These are phyloP conservation scores for Emergomyces orientalis DNA, from an alignment of 2,329 filamentous ascomycete species.

Conservation along the genomic window DNA sequence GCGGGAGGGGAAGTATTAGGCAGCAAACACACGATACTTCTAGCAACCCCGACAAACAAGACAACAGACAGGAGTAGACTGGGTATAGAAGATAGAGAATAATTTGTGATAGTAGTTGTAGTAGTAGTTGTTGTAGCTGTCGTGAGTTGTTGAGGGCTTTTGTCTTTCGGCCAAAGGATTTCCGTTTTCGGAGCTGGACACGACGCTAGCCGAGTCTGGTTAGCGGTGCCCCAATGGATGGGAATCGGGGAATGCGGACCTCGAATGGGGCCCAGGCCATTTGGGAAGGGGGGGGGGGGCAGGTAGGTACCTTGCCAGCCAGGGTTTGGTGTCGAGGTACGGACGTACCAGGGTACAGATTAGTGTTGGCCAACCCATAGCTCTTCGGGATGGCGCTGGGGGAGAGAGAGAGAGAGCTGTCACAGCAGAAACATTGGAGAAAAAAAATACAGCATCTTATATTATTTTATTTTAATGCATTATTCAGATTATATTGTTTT, in stretches of 20 bases:
- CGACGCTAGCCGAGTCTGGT: constrained; percentile 8
- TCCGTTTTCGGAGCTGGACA: not conserved
- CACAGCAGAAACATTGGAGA: not conserved
- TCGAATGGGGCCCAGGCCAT: too few relatives aligned
- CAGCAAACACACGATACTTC: not conserved
- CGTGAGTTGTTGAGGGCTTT: not conserved
- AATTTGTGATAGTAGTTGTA: constrained; percentile 8
- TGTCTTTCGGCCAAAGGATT: not conserved
- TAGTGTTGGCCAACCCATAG: not conserved
- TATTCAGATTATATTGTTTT: too few relatives aligned
- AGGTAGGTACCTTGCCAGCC: not conserved
- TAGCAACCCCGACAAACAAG: not conserved
- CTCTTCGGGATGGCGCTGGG: too few relatives aligned
- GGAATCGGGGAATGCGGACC: too few relatives aligned
- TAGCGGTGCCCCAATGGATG: constrained; percentile 18
- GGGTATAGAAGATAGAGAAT: constrained; percentile 8
- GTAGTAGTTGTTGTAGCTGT: not conserved
- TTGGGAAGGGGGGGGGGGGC: too few relatives aligned
- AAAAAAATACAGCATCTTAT: not conserved
- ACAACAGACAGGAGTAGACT: constrained; percentile 13
- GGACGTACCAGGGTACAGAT: too few relatives aligned
- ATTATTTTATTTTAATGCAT: too few relatives aligned
- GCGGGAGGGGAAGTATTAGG: not conserved
- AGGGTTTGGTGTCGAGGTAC: not conserved
- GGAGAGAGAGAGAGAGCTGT: not conserved